phyloP scores from a whole-genome alignment of 495 filamentous ascomycete species.

The Chlorociboria aeruginascens region DNA sequence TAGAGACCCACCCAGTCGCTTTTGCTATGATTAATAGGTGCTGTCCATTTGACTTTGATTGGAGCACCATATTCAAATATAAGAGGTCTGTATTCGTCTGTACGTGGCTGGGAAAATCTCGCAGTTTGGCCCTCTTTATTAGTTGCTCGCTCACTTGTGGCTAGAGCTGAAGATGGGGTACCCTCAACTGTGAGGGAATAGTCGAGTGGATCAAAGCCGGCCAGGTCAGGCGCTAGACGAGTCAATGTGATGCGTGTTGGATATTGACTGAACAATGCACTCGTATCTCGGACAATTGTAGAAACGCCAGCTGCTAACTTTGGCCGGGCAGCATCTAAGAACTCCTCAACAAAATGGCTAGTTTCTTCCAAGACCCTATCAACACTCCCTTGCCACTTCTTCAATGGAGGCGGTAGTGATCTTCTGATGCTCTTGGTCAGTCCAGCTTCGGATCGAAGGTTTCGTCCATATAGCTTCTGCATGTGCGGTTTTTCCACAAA shows the following conservation, averaged over 20 bases:
- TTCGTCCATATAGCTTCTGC: constrained; percentile 90
- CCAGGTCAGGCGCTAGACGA: constrained; percentile 66
- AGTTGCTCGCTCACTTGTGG: constrained; percentile 28
- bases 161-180: constrained; percentile 37
- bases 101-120: constrained; percentile 29
- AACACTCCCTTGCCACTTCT: constrained; percentile 64
- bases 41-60: constrained; percentile 85
- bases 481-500: constrained; percentile 94
- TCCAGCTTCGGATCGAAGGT: constrained; percentile 75
- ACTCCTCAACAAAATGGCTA: constrained; percentile 78
- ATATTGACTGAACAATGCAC: constrained; percentile 77
- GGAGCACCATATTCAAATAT: constrained; percentile 84
- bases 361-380: constrained; percentile 80
- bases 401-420: constrained; percentile 69
- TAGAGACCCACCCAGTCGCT: constrained; percentile 95
- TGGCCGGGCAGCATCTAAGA: constrained; percentile 77
- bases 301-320: constrained; percentile 79
- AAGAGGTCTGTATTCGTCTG: constrained; percentile 53
- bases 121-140: constrained; percentile 16
- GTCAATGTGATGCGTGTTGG: constrained; percentile 81
- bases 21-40: constrained; percentile 80
- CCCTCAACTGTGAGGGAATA: constrained; percentile 70
- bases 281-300: constrained; percentile 79
- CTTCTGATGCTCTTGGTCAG: constrained; percentile 81
- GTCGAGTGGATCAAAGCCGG: constrained; percentile 71